Evolutionary conservation across 129 eudicot genomes (phyloP).

Genomic region (Apium graveolens): DNA sequence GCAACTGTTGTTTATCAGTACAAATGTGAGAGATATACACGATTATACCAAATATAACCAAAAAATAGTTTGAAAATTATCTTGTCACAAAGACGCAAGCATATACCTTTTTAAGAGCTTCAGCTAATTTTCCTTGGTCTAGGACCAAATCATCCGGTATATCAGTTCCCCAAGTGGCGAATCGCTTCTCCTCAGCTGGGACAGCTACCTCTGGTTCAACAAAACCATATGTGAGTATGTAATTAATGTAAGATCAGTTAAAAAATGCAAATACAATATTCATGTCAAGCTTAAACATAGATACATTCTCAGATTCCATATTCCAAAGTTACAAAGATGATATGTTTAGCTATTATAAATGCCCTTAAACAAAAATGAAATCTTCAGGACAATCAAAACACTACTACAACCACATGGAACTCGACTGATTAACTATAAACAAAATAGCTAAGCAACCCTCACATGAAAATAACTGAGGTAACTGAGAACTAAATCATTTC

Average conservation of each 20-base stretch:
- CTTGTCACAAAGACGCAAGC: background rate
- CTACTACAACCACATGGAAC: background rate
- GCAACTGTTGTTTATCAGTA: background rate
- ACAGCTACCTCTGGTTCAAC: conserved; percentile 31
- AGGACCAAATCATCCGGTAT: conserved; percentile 69
- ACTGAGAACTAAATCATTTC: background rate
- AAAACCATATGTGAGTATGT: background rate
- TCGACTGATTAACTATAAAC: background rate
- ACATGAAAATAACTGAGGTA: background rate
- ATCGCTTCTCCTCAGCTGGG: conserved; percentile 44
- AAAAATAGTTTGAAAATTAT: background rate
- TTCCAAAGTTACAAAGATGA: background rate
- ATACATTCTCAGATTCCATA: background rate
- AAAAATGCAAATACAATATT: background rate
- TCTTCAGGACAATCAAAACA: background rate
- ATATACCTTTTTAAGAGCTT: conserved; percentile 67
- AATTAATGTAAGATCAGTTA: background rate
- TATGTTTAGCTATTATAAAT: background rate
- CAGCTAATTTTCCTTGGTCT: conserved; percentile 52
- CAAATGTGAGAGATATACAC: background rate
- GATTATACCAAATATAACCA: background rate
- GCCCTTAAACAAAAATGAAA: background rate
- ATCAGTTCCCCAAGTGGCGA: conserved; percentile 78
- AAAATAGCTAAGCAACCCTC: background rate
- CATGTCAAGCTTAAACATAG: background rate